Base-by-base conservation (phyloP, 257 asterid genomes). In the Petrea volubilis region DNA sequence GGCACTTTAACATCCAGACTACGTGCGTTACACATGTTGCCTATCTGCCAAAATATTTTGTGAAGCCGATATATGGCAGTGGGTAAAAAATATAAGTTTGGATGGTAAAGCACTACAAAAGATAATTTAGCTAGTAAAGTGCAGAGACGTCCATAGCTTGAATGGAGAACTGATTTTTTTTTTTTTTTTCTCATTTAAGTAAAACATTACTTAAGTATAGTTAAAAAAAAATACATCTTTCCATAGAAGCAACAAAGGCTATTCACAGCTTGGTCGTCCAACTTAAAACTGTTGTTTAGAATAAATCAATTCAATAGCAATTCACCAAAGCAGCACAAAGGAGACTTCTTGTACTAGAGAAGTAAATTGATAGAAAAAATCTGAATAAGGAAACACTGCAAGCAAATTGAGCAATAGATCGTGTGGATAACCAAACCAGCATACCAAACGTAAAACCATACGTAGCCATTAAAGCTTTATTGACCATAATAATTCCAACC, bases 381-480 rank as follows among this genome's bases (percentile, higher is more conserved):
- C 49, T 4, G 23, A 34, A 71, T 15, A 44, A 7, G 62, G 23
- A 24, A 25, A 28, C 2, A 60, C 20, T 27, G 21, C 47, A 40
- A 28, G n/a, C 49, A 55, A 34, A 21, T 29, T 10, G 41, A 24
- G 40, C 24, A 20, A 43, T 71, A 18, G 0, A 12, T 31, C 15
- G 1, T 3, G 15, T 47, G 10, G 47, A 28, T 28, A 62, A 65
- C 11, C 27, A 41, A 72, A 52, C 27, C 15, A 51, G 58, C 83
- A 55, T 77, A 88, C 95, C 95, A 36, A 78, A 88, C 59, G 82
- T 85, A 76, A 78, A 88, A 15, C 95, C 95, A 64, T 85, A 88
- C 14, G 86, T 74, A 18, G 88, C 86, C 95, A 88, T 81, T 61
- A 88, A 68, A 66, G 91, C 84, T 68, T 87, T 87, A 74, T 87